These are phyloP conservation scores for Salix caprea DNA, from an alignment of 345 rosid species.

Conservation along the genomic window DNA sequence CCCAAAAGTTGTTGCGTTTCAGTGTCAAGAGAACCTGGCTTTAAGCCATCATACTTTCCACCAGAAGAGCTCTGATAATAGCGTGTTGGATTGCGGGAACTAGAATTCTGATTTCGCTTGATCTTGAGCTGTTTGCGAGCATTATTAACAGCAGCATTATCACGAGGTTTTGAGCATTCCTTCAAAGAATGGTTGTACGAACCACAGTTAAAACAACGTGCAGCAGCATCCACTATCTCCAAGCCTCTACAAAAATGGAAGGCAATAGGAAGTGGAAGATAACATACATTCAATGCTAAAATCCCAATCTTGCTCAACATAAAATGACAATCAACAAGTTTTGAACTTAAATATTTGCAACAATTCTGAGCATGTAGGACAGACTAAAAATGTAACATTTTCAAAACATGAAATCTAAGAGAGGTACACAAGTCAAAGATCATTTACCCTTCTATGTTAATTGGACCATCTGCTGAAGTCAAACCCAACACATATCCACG, in stretches of 20 bases:
- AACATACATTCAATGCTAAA: background rate
- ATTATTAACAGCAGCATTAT: constrained; percentile 65
- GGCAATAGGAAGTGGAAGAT: constrained; percentile 3
- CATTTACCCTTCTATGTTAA: constrained; percentile 65
- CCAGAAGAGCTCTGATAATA: constrained; percentile 65
- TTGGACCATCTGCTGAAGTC: constrained; percentile 59
- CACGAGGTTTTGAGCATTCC: constrained; percentile 87
- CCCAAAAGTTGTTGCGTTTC: constrained; percentile 79
- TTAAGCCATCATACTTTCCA: constrained; percentile 81
- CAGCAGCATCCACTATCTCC: constrained; percentile 66
- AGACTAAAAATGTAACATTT: background rate
- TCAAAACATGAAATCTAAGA: background rate
- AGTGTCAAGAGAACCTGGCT: constrained; percentile 76
- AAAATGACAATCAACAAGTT: background rate
- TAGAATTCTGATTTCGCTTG: constrained; percentile 55
- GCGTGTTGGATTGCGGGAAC: constrained; percentile 51
- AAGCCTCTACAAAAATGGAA: constrained; percentile 50
- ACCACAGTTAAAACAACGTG: constrained; percentile 94
- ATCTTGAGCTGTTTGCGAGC: constrained; percentile 78
- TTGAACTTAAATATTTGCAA: background rate
- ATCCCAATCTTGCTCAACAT: background rate
- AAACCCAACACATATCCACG: constrained; percentile 81
- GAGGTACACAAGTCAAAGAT: background rate
- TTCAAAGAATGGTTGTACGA: constrained; percentile 79
- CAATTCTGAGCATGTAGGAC: background rate